Evolutionary conservation across 2,329 filamentous ascomycete genomes (phyloP), one percentile per base, ranked within the genome.

Genomic region (Exophiala sideris): DNA sequence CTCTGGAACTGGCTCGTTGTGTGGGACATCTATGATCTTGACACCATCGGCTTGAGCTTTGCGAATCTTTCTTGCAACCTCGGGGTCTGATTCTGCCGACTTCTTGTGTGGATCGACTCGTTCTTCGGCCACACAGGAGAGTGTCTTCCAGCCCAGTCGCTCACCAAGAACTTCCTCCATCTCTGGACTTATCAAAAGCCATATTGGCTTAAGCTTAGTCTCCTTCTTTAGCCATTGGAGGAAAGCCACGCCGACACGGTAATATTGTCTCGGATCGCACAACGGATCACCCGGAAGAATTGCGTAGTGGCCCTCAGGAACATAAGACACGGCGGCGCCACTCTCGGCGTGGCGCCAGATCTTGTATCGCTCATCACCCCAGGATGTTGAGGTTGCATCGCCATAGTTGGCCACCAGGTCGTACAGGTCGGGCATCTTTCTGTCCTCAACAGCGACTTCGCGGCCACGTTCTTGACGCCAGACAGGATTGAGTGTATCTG

Each of bases 391-490:
- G 45, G 90, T 91, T 1, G 91, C 90, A 70, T 96, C 91, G 58
- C 91, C 91, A 64, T 96, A 96, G 71, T 96, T 96, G 67, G 90
- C 90, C 69, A 96, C 91, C 39, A 96, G 84, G 67, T 95, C 87
- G 68, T 91, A 89, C 4, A 96, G 69, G 0, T 89, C 79, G 48
- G 91, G 91, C 50, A 87, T 76, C 46, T 85, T 78, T 6, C 77
- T 73, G 48, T 73, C 68, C 10, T 76, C 76, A 2, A 58, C 50
- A 3, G 60, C 70, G 48, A 44, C 68, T 71, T 47, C 75, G 70
- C 71, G 80, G 66, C 75, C 78, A 52, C 72, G 77, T 62, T 71
- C 62, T 21, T 52, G 51, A 20, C 57, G 52, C 85, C 85, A 88
- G 32, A 81, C 76, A 57, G 87, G 80, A 65, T 85, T 81, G 60